Percentiles rank a stretch among this genome's conserved stretches.
These are phyloP conservation scores for Pontederia crassipes DNA, from an alignment of 176 grass and related monocot genomes.

Conservation along the genomic window DNA sequence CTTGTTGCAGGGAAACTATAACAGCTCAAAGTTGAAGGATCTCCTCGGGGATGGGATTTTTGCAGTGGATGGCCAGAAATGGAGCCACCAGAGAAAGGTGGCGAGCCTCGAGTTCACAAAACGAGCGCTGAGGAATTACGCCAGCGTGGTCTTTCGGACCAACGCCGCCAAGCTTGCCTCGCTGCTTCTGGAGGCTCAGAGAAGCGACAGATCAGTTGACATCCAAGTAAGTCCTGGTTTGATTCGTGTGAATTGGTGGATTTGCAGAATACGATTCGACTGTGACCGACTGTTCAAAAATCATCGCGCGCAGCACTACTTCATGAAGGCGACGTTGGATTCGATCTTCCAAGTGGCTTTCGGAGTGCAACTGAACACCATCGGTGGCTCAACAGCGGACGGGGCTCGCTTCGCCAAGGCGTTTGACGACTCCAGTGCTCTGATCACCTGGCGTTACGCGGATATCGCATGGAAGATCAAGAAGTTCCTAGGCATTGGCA, in stretches of 20 bases:
- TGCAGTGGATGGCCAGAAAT: constrained; percentile 7
- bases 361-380: constrained; percentile 37
- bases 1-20: not conserved
- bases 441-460: constrained; percentile 38
- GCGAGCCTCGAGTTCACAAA: constrained; percentile 5
- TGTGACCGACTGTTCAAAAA: not conserved
- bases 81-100: constrained; percentile 15
- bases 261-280: too few species aligned
- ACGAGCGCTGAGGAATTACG: not conserved
- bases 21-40: not conserved
- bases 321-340: constrained; percentile 60
- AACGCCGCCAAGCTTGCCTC: constrained; percentile 1
- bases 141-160: constrained; percentile 22
- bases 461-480: constrained; percentile 56
- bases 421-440: constrained; percentile 40
- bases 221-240: not conserved
- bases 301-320: constrained; percentile 26
- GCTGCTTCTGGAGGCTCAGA: not conserved
- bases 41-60: constrained; percentile 9
- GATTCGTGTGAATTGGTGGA: not conserved
- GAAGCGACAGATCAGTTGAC: not conserved
- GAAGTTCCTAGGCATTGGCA: constrained; percentile 47
- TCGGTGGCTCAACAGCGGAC: constrained; percentile 23
- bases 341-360: constrained; percentile 59
- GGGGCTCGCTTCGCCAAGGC: constrained; percentile 31